These are phyloP conservation scores for Coemansia asiatica DNA, from an alignment of 192 early-diverging fungal species.

Conservation along the genomic window DNA sequence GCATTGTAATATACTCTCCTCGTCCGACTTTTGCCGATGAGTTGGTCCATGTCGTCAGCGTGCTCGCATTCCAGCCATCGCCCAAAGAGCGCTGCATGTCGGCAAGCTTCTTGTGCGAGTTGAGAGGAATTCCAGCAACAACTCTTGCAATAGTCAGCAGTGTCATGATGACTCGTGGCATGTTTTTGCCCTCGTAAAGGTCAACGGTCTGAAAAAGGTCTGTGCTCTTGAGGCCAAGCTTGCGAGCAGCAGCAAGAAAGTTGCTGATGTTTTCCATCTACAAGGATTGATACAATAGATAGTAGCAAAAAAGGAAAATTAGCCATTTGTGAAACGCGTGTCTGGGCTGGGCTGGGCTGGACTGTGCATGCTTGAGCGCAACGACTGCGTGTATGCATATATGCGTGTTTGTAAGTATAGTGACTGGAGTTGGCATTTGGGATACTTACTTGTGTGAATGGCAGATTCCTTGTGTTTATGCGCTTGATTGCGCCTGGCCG, in stretches of 20 bases:
- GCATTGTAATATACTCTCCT: slow-evolving; percentile 25
- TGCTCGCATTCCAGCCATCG: slow-evolving; percentile 48
- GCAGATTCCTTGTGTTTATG: slow-evolving; percentile 68
- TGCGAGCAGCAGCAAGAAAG: slow-evolving; percentile 69
- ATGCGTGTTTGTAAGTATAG: no score
- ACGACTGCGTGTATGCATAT: background rate
- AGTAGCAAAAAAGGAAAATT: background rate
- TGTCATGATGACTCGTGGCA: slow-evolving; percentile 73
- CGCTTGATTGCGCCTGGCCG: slow-evolving; percentile 70
- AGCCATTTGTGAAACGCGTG: background rate
- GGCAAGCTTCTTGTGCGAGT: slow-evolving; percentile 37
- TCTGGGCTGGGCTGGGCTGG: no score
- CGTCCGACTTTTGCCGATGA: slow-evolving; percentile 6
- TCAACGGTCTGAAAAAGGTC: slow-evolving; percentile 82
- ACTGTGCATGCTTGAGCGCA: background rate
- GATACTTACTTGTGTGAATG: slow-evolving; percentile 65
- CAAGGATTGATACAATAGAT: background rate
- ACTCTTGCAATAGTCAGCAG: slow-evolving; percentile 69
- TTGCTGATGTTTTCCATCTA: slow-evolving; percentile 86
- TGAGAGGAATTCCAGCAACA: slow-evolving; percentile 55
- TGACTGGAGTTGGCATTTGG: background rate
- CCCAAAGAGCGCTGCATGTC: slow-evolving; percentile 36
- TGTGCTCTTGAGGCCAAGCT: slow-evolving; percentile 70
- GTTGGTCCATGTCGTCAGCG: slow-evolving; percentile 23
- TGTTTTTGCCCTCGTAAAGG: slow-evolving; percentile 79